Percentiles rank a stretch among this genome's conserved stretches.
These are phyloP conservation scores for Nephelium lappaceum DNA, from an alignment of 345 rosid species.

Conservation along the genomic window DNA sequence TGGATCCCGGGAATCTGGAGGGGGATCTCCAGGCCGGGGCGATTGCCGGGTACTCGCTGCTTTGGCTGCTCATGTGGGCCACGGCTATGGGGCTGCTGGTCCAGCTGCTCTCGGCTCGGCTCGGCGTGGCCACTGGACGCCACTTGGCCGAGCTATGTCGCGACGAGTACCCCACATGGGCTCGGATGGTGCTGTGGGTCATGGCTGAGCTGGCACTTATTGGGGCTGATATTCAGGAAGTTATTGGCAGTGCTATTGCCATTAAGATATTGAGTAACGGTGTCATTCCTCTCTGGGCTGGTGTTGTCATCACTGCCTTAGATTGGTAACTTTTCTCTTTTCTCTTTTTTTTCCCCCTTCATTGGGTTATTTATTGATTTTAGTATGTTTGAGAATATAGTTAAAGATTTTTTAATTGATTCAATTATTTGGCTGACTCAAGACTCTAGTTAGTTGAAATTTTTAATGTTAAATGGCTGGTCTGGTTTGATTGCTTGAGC, in stretches of 20 bases:
- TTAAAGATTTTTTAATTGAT: not conserved
- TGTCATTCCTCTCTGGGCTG: constrained; percentile 81
- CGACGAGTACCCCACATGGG: constrained; percentile 91
- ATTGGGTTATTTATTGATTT: not conserved
- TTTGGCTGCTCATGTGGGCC: constrained; percentile 93
- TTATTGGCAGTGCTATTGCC: constrained; percentile 95
- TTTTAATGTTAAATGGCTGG: not conserved
- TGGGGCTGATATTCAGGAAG: constrained; percentile 95
- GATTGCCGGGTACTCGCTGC: constrained; percentile 86
- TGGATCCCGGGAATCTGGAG: constrained; percentile 94
- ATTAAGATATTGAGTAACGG: constrained; percentile 81
- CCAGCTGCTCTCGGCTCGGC: constrained; percentile 84
- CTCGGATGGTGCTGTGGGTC: constrained; percentile 70
- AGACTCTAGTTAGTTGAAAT: not conserved
- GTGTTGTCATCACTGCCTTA: constrained; percentile 83
- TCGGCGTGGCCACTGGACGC: constrained; percentile 89
- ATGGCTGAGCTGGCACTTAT: constrained; percentile 93
- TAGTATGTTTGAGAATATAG: not conserved
- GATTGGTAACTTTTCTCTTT: constrained; percentile 59
- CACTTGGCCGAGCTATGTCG: constrained; percentile 95
- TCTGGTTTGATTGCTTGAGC: not conserved
- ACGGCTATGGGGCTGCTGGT: constrained; percentile 93
- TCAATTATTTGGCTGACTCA: not conserved
- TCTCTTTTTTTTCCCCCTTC: not conserved
- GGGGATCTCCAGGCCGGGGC: constrained; percentile 98